phyloP scores from a whole-genome alignment of 2,329 filamentous ascomycete species.

The Ceratocystis destructans region DNA sequence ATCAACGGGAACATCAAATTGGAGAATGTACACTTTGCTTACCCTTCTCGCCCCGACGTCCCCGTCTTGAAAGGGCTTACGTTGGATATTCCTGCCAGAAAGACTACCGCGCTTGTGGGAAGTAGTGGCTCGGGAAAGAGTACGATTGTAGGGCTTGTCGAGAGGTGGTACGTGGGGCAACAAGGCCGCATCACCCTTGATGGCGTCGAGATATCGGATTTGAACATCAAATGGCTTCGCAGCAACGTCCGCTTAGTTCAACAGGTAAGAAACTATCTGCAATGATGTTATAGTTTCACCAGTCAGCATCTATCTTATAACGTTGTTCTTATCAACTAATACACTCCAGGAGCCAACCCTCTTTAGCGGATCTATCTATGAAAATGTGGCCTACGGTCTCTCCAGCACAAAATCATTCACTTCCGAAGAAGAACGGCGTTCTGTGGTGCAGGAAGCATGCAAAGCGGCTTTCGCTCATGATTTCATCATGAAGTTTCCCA shows the following conservation, averaged over 20 bases:
- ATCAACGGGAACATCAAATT: slow-evolving; percentile 36
- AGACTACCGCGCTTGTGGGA: slow-evolving; percentile 43
- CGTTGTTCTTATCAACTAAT: neutral
- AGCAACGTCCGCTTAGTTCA: slow-evolving; percentile 40
- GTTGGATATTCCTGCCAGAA: slow-evolving; percentile 33
- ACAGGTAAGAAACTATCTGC: slow-evolving; percentile 23
- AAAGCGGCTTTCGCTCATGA: slow-evolving; percentile 39
- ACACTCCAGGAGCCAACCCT: slow-evolving; percentile 36
- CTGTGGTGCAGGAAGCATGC: slow-evolving; percentile 35
- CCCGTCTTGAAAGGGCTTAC: slow-evolving; percentile 32
- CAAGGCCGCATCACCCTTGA: slow-evolving; percentile 35
- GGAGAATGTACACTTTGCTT: slow-evolving; percentile 37
- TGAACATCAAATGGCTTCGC: slow-evolving; percentile 40
- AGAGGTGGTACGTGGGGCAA: slow-evolving; percentile 44
- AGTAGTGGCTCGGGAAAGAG: slow-evolving; percentile 46
- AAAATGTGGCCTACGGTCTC: slow-evolving; percentile 40
- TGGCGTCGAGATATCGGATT: slow-evolving; percentile 29
- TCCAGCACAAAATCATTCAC: slow-evolving; percentile 28
- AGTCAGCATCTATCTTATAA: neutral
- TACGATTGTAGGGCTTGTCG: slow-evolving; percentile 42
- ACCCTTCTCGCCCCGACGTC: slow-evolving; percentile 42
- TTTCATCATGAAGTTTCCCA: slow-evolving; percentile 37
- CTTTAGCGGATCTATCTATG: slow-evolving; percentile 38
- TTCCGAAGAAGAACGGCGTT: slow-evolving; percentile 32
- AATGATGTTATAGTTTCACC: too few relatives aligned